Evolutionary conservation across 495 filamentous ascomycete species (phyloP).

Genomic region (Aspergillus coremiiformis): DNA sequence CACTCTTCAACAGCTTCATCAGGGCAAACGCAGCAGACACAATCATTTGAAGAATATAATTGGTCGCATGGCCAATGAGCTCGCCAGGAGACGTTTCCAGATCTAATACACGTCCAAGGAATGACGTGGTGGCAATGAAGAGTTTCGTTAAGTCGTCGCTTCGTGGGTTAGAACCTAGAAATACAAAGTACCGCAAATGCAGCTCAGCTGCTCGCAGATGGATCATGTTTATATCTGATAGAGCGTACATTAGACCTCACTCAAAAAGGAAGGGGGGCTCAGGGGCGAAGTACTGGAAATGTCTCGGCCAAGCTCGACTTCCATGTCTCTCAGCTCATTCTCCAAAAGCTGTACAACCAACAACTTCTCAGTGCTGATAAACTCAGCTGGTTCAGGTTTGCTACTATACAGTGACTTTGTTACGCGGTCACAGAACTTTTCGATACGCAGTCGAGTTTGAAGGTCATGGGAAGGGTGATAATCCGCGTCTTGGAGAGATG

Average conservation of each 20-base stretch:
- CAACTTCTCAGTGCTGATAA: conserved; percentile 64
- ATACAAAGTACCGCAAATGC: conserved; percentile 42
- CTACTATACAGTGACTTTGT: conserved; percentile 82
- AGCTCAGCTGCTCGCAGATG: conserved; percentile 41
- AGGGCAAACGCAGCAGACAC: conserved; percentile 80
- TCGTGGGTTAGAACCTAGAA: conserved; percentile 51
- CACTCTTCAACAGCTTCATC: conserved; percentile 78
- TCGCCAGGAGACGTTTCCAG: conserved; percentile 42
- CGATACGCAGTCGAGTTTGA: conserved; percentile 67
- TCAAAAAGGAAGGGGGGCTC: conserved; percentile 38
- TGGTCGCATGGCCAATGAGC: conserved; percentile 66
- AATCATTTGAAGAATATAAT: conserved; percentile 91
- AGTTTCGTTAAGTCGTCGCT: conserved; percentile 62
- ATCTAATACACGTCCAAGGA: conserved; percentile 40
- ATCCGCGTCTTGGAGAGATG: conserved; percentile 53
- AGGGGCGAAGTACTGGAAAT: conserved; percentile 43
- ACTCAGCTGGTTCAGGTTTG: conserved; percentile 63
- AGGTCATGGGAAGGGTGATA: conserved; percentile 62
- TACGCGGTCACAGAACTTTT: conserved; percentile 78
- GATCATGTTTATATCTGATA: conserved; percentile 53
- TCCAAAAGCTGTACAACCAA: conserved; percentile 53
- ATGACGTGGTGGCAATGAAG: conserved; percentile 52
- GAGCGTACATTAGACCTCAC: conserved; percentile 49
- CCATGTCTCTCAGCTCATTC: conserved; percentile 47
- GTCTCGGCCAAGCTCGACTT: conserved; percentile 38